A percentile compares a stretch with the other conserved stretches of the same genome.
phyloP scores from a whole-genome alignment of 2,329 filamentous ascomycete species.

The Cadophora malorum region DNA sequence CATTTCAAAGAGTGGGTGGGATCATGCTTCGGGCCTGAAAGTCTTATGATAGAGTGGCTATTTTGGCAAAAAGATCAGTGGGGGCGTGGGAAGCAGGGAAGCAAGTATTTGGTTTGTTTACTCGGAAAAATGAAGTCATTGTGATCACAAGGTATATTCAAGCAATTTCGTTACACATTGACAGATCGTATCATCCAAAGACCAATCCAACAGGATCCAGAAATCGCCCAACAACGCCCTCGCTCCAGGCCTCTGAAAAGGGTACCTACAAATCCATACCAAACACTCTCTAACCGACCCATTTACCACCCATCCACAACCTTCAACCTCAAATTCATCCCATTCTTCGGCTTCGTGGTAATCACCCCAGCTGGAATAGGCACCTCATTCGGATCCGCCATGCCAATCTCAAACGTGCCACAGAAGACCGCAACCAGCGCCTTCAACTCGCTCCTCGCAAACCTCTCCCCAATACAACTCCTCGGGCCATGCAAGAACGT shows the following conservation, averaged over 20 bases:
- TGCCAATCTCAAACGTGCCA: conserved; percentile 34
- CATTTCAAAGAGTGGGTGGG: too few species aligned
- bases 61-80: too few species aligned
- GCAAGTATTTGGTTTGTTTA: neutral
- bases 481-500: conserved; percentile 87
- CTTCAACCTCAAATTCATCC: conserved; percentile 38
- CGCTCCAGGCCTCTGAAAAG: neutral
- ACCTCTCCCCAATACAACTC: conserved; percentile 82
- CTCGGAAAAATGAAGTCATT: neutral
- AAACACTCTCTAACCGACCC: neutral
- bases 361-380: conserved; percentile 36
- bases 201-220: neutral
- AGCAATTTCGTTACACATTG: neutral
- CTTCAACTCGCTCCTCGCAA: conserved; percentile 84
- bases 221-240: neutral
- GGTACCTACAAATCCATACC: neutral
- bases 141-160: neutral
- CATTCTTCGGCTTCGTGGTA: conserved; percentile 40
- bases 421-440: conserved; percentile 63
- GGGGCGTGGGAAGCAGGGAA: too few species aligned
- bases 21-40: too few species aligned
- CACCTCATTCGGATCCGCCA: conserved; percentile 35
- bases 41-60: too few species aligned
- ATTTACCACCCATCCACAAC: conserved; percentile 35
- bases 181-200: too few species aligned